Conservation (phyloP, 495 filamentous ascomycete genomes). For the Penicillium silybi region DNA sequence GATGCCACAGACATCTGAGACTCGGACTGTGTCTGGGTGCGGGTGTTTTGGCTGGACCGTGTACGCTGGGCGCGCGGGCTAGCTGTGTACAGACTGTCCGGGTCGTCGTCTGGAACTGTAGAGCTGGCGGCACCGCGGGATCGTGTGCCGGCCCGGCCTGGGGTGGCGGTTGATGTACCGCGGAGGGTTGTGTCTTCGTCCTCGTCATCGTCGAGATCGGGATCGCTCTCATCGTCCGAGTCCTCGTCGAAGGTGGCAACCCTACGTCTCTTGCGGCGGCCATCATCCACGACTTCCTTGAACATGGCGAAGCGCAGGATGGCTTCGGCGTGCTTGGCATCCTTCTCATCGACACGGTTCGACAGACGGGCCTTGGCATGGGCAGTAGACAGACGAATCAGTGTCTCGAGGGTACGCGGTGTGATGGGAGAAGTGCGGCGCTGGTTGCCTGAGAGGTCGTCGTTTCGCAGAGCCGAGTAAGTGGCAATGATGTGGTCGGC, state of each 20-base stretch:
- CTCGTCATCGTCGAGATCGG: constrained; percentile 38
- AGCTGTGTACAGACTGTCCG: constrained; percentile 52
- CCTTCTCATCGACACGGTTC: constrained; percentile 86
- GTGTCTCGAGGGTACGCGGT: constrained; percentile 92
- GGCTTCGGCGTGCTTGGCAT: constrained; percentile 81
- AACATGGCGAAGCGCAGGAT: constrained; percentile 96
- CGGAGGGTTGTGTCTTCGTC: constrained; percentile 29
- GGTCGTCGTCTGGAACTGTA: constrained; percentile 27
- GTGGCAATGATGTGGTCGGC: constrained; percentile 87
- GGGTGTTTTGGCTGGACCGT: constrained; percentile 38
- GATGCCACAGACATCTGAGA: constrained; percentile 66
- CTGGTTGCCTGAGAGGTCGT: constrained; percentile 91
- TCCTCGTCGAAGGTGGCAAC: constrained; percentile 47
- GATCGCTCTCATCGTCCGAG: constrained; percentile 39
- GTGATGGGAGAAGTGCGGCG: constrained; percentile 93
- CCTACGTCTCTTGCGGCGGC: constrained; percentile 69
- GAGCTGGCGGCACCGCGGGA: constrained; percentile 45
- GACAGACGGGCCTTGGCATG: constrained; percentile 93
- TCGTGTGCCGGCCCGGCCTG: constrained; percentile 30
- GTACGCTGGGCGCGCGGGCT: constrained; percentile 52
- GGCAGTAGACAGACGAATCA: constrained; percentile 94
- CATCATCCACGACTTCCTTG: constrained; percentile 91
- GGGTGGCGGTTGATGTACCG: constrained; percentile 34
- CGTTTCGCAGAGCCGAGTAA: constrained; percentile 93
- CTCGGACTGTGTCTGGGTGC: constrained; percentile 37